A percentile compares a stretch with the other conserved stretches of the same genome.
phyloP scores from a whole-genome alignment of 306 rosid genomes.

The Dryas alaskensis region DNA sequence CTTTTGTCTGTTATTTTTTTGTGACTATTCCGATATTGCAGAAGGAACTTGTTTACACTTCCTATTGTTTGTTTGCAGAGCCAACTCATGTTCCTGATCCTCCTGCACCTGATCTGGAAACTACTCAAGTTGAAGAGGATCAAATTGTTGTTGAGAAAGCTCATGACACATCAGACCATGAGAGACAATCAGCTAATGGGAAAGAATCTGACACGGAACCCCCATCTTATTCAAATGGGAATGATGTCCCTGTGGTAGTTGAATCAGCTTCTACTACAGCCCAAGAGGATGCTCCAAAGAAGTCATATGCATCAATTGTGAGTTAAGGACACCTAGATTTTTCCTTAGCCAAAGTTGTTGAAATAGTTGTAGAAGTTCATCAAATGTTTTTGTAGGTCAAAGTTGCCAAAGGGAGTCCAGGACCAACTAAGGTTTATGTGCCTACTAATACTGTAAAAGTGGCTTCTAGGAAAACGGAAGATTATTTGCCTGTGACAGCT shows the following conservation, averaged over 20 bases:
- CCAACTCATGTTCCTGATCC: constrained; percentile 43
- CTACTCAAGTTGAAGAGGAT: constrained; percentile 35
- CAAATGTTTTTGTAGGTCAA: constrained; percentile 52
- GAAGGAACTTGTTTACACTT: constrained; percentile 18
- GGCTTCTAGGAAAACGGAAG: constrained; percentile 40
- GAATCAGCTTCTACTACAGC: constrained; percentile 37
- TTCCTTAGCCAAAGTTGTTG: constrained; percentile 21
- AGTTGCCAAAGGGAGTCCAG: constrained; percentile 53
- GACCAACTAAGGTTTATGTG: constrained; percentile 49
- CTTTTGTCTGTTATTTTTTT: not conserved
- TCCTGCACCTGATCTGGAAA: constrained; percentile 40
- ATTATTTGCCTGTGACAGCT: constrained; percentile 29
- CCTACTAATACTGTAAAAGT: constrained; percentile 46
- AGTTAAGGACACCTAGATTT: constrained; percentile 28
- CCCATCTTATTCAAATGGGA: constrained; percentile 46
- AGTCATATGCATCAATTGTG: constrained; percentile 79
- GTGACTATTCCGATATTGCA: constrained; percentile 7
- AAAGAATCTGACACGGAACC: constrained; percentile 38
- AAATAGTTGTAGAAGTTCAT: constrained; percentile 27
- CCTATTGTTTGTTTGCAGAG: constrained; percentile 35
- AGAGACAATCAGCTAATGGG: constrained; percentile 35
- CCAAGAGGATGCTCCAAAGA: constrained; percentile 58
- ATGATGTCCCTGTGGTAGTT: constrained; percentile 39
- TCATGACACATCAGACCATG: constrained; percentile 40
- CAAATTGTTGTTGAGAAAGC: constrained; percentile 37